phyloP scores from a whole-genome alignment of 208 protist genomes.

The Leishmania arabica region DNA sequence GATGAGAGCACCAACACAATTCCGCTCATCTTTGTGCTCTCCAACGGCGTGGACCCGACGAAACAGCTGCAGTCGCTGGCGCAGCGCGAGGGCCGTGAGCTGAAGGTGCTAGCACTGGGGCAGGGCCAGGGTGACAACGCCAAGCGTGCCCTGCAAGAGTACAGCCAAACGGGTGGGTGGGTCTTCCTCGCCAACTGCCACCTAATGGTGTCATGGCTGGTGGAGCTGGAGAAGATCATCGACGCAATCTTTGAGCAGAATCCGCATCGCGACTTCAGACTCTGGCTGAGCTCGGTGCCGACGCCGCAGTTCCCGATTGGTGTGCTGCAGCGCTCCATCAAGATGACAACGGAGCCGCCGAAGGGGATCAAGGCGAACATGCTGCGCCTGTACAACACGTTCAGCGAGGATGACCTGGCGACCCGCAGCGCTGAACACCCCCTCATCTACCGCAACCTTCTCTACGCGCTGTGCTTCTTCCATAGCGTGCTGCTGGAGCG shows the following conservation, averaged over 20 bases:
- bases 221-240: slow-evolving; percentile 97
- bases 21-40: slow-evolving; percentile 98
- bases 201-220: slow-evolving; percentile 97
- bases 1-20: slow-evolving; percentile 91
- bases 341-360: slow-evolving; percentile 99
- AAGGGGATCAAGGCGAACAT: slow-evolving; percentile 98
- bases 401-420: slow-evolving; percentile 92
- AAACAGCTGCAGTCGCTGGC: slow-evolving; percentile 93
- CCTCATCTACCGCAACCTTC: slow-evolving; percentile 95
- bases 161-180: slow-evolving; percentile 95
- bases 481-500: slow-evolving; percentile 98
- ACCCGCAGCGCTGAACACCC: slow-evolving; percentile 64
- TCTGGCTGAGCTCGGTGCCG: slow-evolving; percentile 99
- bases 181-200: slow-evolving; percentile 99
- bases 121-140: slow-evolving; percentile 97
- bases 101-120: slow-evolving; percentile 96
- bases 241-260: slow-evolving; percentile 89
- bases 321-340: slow-evolving; percentile 96
- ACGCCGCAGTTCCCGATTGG: slow-evolving; percentile 96
- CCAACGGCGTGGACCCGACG: slow-evolving; percentile 97
- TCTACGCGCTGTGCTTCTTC: slow-evolving; percentile 98
- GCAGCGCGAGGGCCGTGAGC: slow-evolving; percentile 67
- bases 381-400: slow-evolving; percentile 94
- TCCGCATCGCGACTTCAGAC: slow-evolving; percentile 96
- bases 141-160: slow-evolving; percentile 92